A percentile compares a stretch with the other conserved stretches of the same genome.
phyloP scores from a whole-genome alignment of 1,284 basidiomycete genomes.

The Leccinum griseonigrum region DNA sequence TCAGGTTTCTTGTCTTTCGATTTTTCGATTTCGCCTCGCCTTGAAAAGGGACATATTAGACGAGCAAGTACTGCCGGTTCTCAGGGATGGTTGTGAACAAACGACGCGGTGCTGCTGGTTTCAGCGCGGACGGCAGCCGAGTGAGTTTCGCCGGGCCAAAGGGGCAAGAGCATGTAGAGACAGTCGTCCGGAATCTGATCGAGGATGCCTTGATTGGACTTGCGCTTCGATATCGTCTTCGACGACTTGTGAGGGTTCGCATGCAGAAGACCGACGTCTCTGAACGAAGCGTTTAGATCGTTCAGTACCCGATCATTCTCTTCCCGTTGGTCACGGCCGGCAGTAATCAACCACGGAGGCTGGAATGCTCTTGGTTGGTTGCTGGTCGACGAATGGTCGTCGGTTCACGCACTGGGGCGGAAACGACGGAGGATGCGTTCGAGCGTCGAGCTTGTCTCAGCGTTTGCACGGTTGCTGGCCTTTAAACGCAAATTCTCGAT shows the following conservation, averaged over 20 bases:
- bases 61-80: constrained; percentile 65
- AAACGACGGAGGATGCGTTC: constrained; percentile 25
- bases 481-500: constrained; percentile 49
- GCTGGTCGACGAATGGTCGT: constrained; percentile 22
- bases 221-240: constrained; percentile 25
- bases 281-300: constrained; percentile 70
- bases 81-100: constrained; percentile 40
- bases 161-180: constrained; percentile 77
- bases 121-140: constrained; percentile 32
- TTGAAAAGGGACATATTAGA: constrained; percentile 61
- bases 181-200: constrained; percentile 62
- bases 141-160: constrained; percentile 77
- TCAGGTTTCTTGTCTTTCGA: constrained; percentile 29
- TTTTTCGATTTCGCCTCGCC: constrained; percentile 22
- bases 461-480: constrained; percentile 15
- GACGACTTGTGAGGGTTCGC: constrained; percentile 40
- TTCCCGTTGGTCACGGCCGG: constrained; percentile 61
- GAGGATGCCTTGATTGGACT: constrained; percentile 47
- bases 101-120: constrained; percentile 34
- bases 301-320: constrained; percentile 64
- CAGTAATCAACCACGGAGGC: constrained; percentile 71
- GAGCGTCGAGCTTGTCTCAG: constrained; percentile 23
- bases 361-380: constrained; percentile 43
- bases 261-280: constrained; percentile 71
- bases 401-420: constrained; percentile 17